Conservation (phyloP, 306 rosid species). For the Malus fusca region DNA sequence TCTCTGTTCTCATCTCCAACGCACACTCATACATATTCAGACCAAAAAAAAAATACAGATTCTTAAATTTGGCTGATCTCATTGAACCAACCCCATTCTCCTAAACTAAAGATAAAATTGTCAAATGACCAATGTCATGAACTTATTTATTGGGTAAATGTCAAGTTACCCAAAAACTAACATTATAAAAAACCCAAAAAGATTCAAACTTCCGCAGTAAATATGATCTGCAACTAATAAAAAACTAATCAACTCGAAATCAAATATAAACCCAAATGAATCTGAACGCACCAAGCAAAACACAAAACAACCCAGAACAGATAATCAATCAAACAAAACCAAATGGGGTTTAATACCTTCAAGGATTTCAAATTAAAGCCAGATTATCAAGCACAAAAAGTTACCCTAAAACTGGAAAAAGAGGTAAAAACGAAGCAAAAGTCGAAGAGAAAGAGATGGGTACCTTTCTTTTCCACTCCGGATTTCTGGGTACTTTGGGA, state of each 20-base stretch:
- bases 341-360: not conserved
- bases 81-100: not conserved
- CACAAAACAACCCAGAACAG: not conserved
- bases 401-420: conserved; percentile 18
- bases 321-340: not conserved
- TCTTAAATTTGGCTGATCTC: not conserved
- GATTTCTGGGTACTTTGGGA: not conserved
- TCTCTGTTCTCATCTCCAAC: not conserved
- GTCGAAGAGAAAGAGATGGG: conserved; percentile 8
- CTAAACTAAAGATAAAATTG: not conserved
- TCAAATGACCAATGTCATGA: not conserved
- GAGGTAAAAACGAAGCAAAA: not conserved
- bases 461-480: conserved; percentile 10
- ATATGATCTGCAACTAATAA: conserved; percentile 31
- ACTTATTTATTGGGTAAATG: not conserved
- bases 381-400: not conserved
- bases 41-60: not conserved
- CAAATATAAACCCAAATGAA: not conserved
- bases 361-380: not conserved
- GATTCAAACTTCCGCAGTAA: not conserved
- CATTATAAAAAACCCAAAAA: conserved; percentile 7
- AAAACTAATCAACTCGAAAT: not conserved
- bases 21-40: not conserved
- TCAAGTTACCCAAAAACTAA: not conserved
- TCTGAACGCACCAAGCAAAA: not conserved